Base-by-base conservation (phyloP, 352 stramenopile genomes). In the Pythium rhizo-oryzae region DNA sequence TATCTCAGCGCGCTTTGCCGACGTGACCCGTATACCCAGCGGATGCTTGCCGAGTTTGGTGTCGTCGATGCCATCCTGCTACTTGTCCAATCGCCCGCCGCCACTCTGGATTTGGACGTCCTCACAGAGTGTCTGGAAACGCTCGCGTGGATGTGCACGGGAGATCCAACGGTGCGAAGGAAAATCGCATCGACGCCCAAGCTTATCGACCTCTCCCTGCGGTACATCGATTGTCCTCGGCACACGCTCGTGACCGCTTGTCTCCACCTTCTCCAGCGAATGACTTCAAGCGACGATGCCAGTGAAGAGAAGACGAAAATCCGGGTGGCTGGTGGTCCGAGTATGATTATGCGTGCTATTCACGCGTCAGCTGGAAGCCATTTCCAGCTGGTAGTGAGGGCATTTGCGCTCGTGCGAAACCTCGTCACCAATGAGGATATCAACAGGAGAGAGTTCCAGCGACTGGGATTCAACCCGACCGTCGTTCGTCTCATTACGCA, bases 191-290 rank as follows among this genome's bases (percentile, higher is more conserved):
- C 69, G 2, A 46, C 57, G 21, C 39, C 74, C 0, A 90, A 89
- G 54, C 67, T 88, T 25, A 66, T 89, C 13, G 79, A 91, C 41
- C 76, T 89, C 18, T 59, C 70, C 0, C 61, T 91, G 23, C 65
- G 64, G 0, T 75, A 89, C 47, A 63, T 76, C 0, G 79, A 90
- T 37, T 82, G 76, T 2, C 44, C 66, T 18, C 58, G 70, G 3
- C 70, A 77, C 13, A 44, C 60, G 8, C 67, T 90, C 8, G 71
- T 72, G 11, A 66, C 70, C 30, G 74, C 77, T 2, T 84, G 80
- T 73, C 68, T 91, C 0, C 81, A 90, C 49, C 33, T 92, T 2
- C 69, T 92, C 0, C 81, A 92, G 39, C 72, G 79, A 24, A 56
- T 92, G 7, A 78, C 79, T 0, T 64, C 67, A 25, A 74, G 79